phyloP scores from a whole-genome alignment of 1,139 yeast species.

The Hyphopichia buzzinii region DNA sequence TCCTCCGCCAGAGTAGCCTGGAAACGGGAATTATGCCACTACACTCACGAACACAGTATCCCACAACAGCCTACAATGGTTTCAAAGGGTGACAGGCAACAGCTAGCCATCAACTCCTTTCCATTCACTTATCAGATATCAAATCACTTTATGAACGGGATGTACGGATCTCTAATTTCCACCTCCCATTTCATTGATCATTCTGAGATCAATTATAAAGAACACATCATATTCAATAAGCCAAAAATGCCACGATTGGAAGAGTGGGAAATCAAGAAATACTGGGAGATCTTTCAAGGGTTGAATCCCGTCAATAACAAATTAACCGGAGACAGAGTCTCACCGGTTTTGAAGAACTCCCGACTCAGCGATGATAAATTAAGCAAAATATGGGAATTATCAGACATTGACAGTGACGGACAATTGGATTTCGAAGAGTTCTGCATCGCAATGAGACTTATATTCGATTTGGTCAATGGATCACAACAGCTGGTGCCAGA shows the following conservation, averaged over 20 bases:
- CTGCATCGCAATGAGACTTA: conserved; percentile 93
- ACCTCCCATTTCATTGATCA: too few relatives aligned
- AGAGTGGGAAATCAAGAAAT: conserved; percentile 92
- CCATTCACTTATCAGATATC: too few relatives aligned
- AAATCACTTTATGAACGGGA: too few relatives aligned
- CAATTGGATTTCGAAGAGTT: conserved; percentile 93
- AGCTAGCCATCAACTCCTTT: too few relatives aligned
- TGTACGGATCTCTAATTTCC: too few relatives aligned
- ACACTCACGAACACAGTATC: too few relatives aligned
- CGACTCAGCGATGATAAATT: conserved; percentile 74
- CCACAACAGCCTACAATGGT: too few relatives aligned
- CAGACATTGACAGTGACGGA: conserved; percentile 93
- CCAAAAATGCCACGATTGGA: conserved; percentile 67
- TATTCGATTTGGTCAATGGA: conserved; percentile 87
- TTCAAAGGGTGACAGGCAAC: too few relatives aligned
- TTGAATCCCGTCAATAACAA: conserved; percentile 76
- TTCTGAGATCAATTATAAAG: neutral
- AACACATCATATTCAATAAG: neutral
- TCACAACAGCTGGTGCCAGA: conserved; percentile 62
- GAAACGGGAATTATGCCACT: too few relatives aligned
- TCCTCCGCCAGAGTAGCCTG: too few relatives aligned
- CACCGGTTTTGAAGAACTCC: conserved; percentile 85
- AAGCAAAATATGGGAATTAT: conserved; percentile 83
- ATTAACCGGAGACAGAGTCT: conserved; percentile 80
- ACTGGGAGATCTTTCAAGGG: conserved; percentile 96